Evolutionary conservation across 441 rosid species (phyloP).

Genomic region (Geranium incanum): DNA sequence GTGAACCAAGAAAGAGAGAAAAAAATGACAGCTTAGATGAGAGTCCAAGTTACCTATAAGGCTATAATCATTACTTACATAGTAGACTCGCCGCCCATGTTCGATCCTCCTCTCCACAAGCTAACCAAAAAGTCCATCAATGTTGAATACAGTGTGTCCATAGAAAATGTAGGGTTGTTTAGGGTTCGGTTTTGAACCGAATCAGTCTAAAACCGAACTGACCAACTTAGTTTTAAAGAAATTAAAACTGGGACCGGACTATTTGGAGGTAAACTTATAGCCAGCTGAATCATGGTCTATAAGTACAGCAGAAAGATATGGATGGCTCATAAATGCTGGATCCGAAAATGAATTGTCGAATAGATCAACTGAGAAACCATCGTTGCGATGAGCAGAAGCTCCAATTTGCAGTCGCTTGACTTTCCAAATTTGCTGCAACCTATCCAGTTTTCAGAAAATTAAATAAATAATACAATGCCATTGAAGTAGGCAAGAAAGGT

Average conservation of each 20-base stretch:
- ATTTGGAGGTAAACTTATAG: slow-evolving; percentile 67
- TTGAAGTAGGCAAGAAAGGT: slow-evolving; percentile 3
- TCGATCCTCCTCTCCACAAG: slow-evolving; percentile 52
- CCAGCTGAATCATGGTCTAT: slow-evolving; percentile 72
- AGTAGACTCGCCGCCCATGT: slow-evolving; percentile 13
- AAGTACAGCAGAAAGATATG: slow-evolving; percentile 63
- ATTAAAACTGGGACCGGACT: slow-evolving; percentile 36
- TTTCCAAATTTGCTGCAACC: slow-evolving; percentile 99
- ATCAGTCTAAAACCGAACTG: no score
- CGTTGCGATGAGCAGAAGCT: slow-evolving; percentile 53
- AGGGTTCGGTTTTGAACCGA: no score
- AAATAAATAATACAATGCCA: background rate
- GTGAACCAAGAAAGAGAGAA: no score
- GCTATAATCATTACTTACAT: background rate
- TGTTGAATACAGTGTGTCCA: slow-evolving; percentile 53
- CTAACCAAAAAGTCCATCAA: slow-evolving; percentile 65
- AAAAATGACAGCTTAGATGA: no score
- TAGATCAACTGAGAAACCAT: slow-evolving; percentile 81
- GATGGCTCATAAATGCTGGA: slow-evolving; percentile 41
- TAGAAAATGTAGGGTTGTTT: slow-evolving; percentile 25
- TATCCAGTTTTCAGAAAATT: slow-evolving; percentile 36
- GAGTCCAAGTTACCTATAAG: background rate
- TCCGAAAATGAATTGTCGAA: slow-evolving; percentile 58
- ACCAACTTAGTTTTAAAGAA: no score
- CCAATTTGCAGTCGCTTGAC: slow-evolving; percentile 79